These are phyloP conservation scores for Usnea hakonensis DNA, from an alignment of 495 filamentous ascomycete genomes.

Conservation along the genomic window DNA sequence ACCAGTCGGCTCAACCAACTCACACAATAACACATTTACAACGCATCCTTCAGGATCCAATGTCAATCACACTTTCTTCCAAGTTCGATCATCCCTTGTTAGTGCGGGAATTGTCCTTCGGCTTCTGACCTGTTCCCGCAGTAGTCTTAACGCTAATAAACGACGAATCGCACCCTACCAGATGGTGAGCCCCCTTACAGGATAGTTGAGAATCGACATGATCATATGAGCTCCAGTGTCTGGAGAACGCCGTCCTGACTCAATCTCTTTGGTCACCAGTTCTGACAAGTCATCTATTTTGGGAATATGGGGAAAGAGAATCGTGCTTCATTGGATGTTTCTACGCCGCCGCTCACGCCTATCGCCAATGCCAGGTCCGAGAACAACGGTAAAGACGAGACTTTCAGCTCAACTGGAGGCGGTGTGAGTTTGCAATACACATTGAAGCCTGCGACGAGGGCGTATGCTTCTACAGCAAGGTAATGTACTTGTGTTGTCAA, in stretches of 20 bases:
- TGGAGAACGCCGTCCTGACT: not conserved
- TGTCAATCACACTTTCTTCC: too few relatives aligned
- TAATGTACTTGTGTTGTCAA: not conserved
- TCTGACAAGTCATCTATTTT: not conserved
- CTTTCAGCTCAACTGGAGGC: not conserved
- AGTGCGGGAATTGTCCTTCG: not conserved
- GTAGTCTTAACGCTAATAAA: not conserved
- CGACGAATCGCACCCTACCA: too few relatives aligned
- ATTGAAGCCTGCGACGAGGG: conserved; percentile 4
- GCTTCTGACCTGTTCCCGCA: not conserved
- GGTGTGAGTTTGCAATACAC: not conserved
- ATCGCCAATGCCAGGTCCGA: not conserved
- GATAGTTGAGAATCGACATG: not conserved
- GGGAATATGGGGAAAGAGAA: not conserved
- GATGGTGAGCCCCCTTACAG: too few relatives aligned
- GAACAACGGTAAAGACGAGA: not conserved
- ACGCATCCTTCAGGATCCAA: too few relatives aligned
- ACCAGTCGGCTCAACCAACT: too few relatives aligned
- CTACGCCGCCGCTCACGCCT: not conserved
- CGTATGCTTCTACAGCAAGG: conserved; percentile 14
- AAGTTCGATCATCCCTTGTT: not conserved
- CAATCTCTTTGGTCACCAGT: not conserved
- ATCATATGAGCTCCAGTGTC: not conserved
- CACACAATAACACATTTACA: too few relatives aligned
- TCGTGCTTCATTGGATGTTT: not conserved